A percentile compares a stretch with the other conserved stretches of the same genome.
Evolutionary conservation across 108 stramenopile species (phyloP).

Genomic region (Cyclostephanos tholiformis): DNA sequence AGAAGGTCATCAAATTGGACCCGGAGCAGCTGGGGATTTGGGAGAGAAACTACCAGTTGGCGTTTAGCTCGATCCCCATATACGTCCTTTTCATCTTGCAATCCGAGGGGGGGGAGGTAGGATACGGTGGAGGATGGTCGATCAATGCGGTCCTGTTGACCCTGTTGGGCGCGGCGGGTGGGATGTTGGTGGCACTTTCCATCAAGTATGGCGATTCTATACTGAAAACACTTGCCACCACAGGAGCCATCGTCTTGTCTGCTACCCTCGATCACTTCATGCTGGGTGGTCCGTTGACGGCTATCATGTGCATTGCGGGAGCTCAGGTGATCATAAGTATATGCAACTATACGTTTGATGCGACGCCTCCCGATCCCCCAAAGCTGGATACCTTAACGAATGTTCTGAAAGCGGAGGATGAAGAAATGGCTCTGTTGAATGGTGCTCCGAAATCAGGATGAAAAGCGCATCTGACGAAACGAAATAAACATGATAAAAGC

Average conservation of each 20-base stretch:
- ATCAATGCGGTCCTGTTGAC: constrained; percentile 57
- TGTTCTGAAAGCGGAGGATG: neutral
- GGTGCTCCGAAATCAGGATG: neutral
- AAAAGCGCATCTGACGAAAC: neutral
- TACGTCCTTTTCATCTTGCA: constrained; percentile 66
- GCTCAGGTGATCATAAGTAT: constrained; percentile 80
- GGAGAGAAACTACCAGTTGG: constrained; percentile 93
- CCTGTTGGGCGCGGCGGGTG: constrained; percentile 85
- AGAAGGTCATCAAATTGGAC: constrained; percentile 89
- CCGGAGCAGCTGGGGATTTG: constrained; percentile 81
- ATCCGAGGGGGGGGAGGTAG: constrained; percentile 66
- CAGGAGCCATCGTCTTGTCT: constrained; percentile 82
- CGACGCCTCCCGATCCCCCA: constrained; percentile 44
- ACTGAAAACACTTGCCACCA: constrained; percentile 92
- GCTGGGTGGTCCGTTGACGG: constrained; percentile 75
- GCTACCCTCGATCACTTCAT: constrained; percentile 68
- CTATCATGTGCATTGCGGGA: constrained; percentile 80
- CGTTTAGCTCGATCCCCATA: constrained; percentile 71
- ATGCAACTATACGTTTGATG: constrained; percentile 85
- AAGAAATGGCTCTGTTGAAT: constrained; percentile 28
- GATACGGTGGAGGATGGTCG: constrained; percentile 78
- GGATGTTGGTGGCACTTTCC: constrained; percentile 90
- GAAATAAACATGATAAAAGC: neutral
- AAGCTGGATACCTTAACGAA: neutral
- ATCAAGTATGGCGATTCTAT: constrained; percentile 95